phyloP scores from a whole-genome alignment of 1,284 basidiomycete genomes.

The Dichomitus squalens region DNA sequence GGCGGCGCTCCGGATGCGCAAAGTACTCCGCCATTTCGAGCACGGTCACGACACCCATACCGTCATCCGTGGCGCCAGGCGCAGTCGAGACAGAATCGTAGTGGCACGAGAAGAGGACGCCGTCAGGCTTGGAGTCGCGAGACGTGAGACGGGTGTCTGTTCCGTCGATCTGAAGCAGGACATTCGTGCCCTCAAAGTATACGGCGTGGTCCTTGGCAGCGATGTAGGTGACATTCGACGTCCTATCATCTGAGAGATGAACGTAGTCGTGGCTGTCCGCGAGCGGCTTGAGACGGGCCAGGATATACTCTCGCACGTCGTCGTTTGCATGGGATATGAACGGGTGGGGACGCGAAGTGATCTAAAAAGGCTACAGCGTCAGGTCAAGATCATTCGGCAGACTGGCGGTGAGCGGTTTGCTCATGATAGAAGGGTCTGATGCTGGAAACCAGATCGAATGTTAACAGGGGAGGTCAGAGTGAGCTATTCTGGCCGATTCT shows the following conservation, averaged over 20 bases:
- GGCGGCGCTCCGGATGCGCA: conserved; percentile 41
- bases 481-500: too few species aligned
- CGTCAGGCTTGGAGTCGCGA: conserved; percentile 34
- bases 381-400: too few species aligned
- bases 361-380: conserved; percentile 41
- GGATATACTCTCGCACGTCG: conserved; percentile 58
- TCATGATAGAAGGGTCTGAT: too few species aligned
- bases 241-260: conserved; percentile 56
- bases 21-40: conserved; percentile 68
- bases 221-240: conserved; percentile 59
- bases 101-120: conserved; percentile 78
- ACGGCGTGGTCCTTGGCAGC: conserved; percentile 31
- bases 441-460: too few species aligned
- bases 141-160: conserved; percentile 32
- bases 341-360: conserved; percentile 69
- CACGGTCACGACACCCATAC: conserved; percentile 70
- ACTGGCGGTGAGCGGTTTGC: too few species aligned
- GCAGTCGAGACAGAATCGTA: conserved; percentile 80
- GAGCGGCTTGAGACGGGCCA: conserved; percentile 53
- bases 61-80: conserved; percentile 75
- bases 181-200: conserved; percentile 76
- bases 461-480: too few species aligned
- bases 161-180: conserved; percentile 72
- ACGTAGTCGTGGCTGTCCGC: conserved; percentile 45
- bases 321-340: conserved; percentile 79